Percentiles rank a stretch among this genome's conserved stretches.
These are phyloP conservation scores for Phytopythium oedochilum DNA, from an alignment of 352 stramenopile species.

Conservation along the genomic window DNA sequence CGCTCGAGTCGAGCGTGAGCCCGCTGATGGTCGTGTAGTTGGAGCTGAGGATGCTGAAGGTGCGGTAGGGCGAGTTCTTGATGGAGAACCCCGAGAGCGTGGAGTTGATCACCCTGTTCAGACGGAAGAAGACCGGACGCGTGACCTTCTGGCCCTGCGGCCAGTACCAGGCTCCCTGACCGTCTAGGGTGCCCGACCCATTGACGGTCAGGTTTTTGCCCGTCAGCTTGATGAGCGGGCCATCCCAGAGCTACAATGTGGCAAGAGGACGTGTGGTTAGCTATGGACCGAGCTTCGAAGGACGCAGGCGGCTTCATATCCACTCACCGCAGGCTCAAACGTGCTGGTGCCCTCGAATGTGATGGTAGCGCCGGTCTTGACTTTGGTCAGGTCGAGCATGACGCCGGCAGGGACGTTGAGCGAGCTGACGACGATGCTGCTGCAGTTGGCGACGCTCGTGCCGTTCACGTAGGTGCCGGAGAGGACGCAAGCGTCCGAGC, in stretches of 20 bases:
- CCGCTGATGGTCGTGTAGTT: slow-evolving; percentile 9
- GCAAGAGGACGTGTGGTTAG: too few species aligned
- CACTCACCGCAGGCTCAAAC: slow-evolving; percentile 21
- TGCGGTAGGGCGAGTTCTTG: slow-evolving; percentile 39
- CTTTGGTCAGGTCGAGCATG: slow-evolving; percentile 29
- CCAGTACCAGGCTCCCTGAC: slow-evolving; percentile 23
- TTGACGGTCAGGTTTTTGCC: slow-evolving; percentile 17
- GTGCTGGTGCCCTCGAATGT: slow-evolving; percentile 31
- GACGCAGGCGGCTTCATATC: too few species aligned
- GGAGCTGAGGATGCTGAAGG: slow-evolving; percentile 19
- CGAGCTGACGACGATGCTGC: slow-evolving; percentile 25
- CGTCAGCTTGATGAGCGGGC: slow-evolving; percentile 24
- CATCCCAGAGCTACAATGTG: slow-evolving; percentile 17
- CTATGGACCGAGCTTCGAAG: too few species aligned
- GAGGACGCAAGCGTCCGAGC: too few species aligned
- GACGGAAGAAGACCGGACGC: slow-evolving; percentile 23
- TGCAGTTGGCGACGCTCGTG: slow-evolving; percentile 20
- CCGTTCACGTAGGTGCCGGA: slow-evolving; percentile 26
- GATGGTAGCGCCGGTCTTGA: slow-evolving; percentile 24
- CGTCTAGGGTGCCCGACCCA: slow-evolving; percentile 19
- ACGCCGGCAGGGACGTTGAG: slow-evolving; percentile 21
- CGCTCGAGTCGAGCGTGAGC: slow-evolving; percentile 20
- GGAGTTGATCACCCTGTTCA: slow-evolving; percentile 14
- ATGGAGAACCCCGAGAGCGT: slow-evolving; percentile 33
- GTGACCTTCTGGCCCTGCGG: slow-evolving; percentile 11